Evolutionary conservation across 2,329 filamentous ascomycete species (phyloP), one percentile per base, ranked within the genome.

Genomic region (Fusarium lyarnte): DNA sequence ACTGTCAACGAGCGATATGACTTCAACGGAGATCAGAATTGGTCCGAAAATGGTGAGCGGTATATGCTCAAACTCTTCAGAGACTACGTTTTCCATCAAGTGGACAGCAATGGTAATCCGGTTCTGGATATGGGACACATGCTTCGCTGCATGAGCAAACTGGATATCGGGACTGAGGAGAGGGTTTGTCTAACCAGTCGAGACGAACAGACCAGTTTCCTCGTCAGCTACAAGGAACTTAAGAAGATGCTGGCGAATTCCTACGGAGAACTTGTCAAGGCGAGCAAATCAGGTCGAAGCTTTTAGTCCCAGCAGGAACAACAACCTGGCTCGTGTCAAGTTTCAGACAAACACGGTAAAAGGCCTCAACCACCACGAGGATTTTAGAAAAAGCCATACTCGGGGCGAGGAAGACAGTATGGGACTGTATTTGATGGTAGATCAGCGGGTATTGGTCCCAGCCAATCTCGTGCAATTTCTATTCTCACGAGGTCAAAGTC

Each of bases 21-120:
- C 78, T 92, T 93, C 69, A 93, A 94, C 58, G 90, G 91, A 43
- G 92, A 95, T 69, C 85, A 87, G 1, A 86, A 89, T 53, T 99
- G 96, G 95, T 93, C 94, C 8, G 95, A 98, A 81, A 96, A 93
- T 52, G 95, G 95, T 31, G 94, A 97, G 77, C 90, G 95, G 33
- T 98, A 97, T 80, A 93, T 94, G 79, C 86, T 99, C 72, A 98
- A 97, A 83, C 88, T 99, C 13, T 98, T 98, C 85, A 90, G 96
- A 54, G 96, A 99, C 82, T 98, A 97, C 77, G 94, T 98, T 43
- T 99, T 98, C 83, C 96, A 99, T 81, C 95, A 97, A 78, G 94
- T 98, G 17, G 94, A 98, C 79, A 88, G 89, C 35, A 90, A 94
- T 63, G 94, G 94, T 19, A 92, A 93, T 58, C 93, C 96, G 0